A percentile compares a stretch with the other conserved stretches of the same genome.
Conservation (phyloP, 1,139 yeast species). For the Geotrichum australiense region DNA sequence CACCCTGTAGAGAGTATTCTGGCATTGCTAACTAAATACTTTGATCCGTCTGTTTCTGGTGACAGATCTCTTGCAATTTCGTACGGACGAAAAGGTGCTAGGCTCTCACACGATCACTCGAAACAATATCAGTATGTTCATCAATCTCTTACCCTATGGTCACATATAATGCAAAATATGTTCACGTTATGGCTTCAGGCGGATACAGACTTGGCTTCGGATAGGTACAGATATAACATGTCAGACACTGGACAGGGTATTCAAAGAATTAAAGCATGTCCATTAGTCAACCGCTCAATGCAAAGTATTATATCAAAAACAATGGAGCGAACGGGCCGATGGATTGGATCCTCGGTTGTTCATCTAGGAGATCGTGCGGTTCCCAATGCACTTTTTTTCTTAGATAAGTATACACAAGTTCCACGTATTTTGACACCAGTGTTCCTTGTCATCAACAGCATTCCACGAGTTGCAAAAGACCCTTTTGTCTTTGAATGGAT, state of each 20-base stretch:
- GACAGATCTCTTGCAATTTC: constrained; percentile 52
- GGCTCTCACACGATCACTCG: constrained; percentile 61
- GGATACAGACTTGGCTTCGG: constrained; percentile 52
- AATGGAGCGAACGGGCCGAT: constrained; percentile 50
- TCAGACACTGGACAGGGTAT: constrained; percentile 75
- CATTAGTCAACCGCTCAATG: constrained; percentile 59
- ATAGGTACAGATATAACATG: constrained; percentile 44
- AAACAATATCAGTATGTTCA: constrained; percentile 63
- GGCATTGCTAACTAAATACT: constrained; percentile 44
- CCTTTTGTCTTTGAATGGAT: constrained; percentile 45
- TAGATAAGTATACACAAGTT: constrained; percentile 69
- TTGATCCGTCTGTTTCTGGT: constrained; percentile 21
- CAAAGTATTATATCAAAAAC: constrained; percentile 55
- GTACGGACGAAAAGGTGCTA: constrained; percentile 57
- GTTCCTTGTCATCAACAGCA: constrained; percentile 46
- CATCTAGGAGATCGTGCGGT: constrained; percentile 75
- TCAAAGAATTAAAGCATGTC: constrained; percentile 64
- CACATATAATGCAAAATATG: constrained; percentile 66
- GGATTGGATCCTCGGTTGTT: constrained; percentile 74
- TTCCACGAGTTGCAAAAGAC: constrained; percentile 46
- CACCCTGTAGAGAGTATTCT: constrained; percentile 57
- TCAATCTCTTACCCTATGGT: constrained; percentile 66
- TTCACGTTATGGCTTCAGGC: constrained; percentile 65
- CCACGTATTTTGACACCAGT: constrained; percentile 67
- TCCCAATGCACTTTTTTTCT: constrained; percentile 66